phyloP scores from a whole-genome alignment of 331 rosid genomes.

The Acacia pycnantha region DNA sequence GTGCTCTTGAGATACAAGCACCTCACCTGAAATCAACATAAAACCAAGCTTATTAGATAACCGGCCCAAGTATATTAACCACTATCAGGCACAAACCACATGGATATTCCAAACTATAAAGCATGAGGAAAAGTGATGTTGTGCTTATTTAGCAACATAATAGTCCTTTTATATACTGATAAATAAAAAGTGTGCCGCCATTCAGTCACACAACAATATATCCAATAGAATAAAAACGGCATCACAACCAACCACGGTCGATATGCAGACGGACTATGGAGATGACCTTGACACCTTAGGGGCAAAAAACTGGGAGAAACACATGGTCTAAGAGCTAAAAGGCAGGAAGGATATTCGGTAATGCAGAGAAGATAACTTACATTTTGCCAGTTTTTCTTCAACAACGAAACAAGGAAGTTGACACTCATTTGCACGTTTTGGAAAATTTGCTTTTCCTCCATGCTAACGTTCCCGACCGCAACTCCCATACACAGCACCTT shows the following conservation, averaged over 20 bases:
- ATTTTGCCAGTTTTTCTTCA: constrained; percentile 81
- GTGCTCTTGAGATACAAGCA: constrained; percentile 58
- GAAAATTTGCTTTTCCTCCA: constrained; percentile 76
- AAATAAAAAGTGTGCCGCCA: neutral
- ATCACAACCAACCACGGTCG: neutral
- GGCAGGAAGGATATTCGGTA: neutral
- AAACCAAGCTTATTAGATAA: neutral
- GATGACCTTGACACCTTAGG: neutral
- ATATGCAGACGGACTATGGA: neutral
- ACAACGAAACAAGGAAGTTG: constrained; percentile 63
- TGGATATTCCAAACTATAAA: neutral
- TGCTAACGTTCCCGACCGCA: constrained; percentile 60
- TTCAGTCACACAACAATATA: neutral
- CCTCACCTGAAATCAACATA: constrained; percentile 42
- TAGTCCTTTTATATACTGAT: neutral
- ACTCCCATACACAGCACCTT: constrained; percentile 83
- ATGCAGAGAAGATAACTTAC: constrained; percentile 34
- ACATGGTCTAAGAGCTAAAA: neutral
- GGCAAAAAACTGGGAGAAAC: neutral
- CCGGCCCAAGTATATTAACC: neutral
- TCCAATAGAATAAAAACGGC: neutral
- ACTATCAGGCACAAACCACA: neutral
- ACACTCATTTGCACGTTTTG: constrained; percentile 73
- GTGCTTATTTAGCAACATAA: neutral
- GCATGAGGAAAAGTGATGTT: neutral